phyloP scores from a whole-genome alignment of 2,329 filamentous ascomycete genomes.

The Ceratocystis cacaofunesta region DNA sequence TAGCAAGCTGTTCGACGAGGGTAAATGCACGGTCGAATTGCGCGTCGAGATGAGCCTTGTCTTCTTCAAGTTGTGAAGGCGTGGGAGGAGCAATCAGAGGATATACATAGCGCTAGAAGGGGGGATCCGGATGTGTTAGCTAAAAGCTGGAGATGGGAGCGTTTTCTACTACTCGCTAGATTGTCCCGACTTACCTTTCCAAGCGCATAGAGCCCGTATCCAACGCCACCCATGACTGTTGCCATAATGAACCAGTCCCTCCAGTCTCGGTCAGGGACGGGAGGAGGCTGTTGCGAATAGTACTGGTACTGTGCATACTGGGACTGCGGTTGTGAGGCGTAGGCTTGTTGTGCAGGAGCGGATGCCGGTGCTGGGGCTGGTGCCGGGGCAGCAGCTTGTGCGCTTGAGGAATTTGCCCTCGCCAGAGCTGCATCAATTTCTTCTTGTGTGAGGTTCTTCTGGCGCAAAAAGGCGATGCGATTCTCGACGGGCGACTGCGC shows the following conservation, averaged over 20 bases:
- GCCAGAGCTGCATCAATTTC: constrained; percentile 78
- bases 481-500: constrained; percentile 82
- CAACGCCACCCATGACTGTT: constrained; percentile 76
- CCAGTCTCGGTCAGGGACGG: constrained; percentile 74
- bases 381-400: constrained; percentile 42
- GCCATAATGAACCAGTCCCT: constrained; percentile 99
- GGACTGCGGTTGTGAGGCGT: constrained; percentile 31
- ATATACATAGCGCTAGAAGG: constrained; percentile 65
- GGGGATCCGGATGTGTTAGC: constrained; percentile 2
- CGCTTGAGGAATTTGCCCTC: constrained; percentile 44
- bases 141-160: neutral
- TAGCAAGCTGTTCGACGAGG: constrained; percentile 78
- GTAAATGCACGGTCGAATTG: constrained; percentile 86
- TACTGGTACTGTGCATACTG: constrained; percentile 29
- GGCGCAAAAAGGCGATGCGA: constrained; percentile 79
- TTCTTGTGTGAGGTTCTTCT: constrained; percentile 93
- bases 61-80: constrained; percentile 80
- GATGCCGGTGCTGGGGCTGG: constrained; percentile 60
- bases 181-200: constrained; percentile 49
- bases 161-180: neutral
- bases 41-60: constrained; percentile 84
- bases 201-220: constrained; percentile 76
- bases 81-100: constrained; percentile 88
- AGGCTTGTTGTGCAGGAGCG: constrained; percentile 26
- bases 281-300: constrained; percentile 38